Base-by-base conservation (phyloP, 805 yeast species). In the Blastobotrys chiropterorum region DNA sequence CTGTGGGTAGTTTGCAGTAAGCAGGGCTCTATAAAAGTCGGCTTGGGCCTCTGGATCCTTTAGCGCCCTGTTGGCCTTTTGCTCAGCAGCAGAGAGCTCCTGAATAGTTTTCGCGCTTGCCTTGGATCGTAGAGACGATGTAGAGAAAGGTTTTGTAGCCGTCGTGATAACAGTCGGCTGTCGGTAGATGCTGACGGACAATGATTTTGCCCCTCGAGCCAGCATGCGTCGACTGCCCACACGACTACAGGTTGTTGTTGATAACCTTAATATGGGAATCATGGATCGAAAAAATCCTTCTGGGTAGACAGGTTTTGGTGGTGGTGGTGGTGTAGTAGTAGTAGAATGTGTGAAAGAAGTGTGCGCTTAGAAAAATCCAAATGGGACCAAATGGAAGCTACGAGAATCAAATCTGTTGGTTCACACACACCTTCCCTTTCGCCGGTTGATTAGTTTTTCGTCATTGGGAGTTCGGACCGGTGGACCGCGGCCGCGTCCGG, bases 1-100 rank as follows among this genome's bases (percentile, higher is more conserved):
- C 62, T 90, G 96, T n/a, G 99, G 98, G 65, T 89, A 94, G 69
- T 87, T 86, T 51, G 92, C 78, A 53, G 79, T 79, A 57, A 94
- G 68, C 46, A 94, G 73, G 13, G 81, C 75, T 56, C 79, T 78
- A 72, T 94, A 94, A 62, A 94, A 92, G 51, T 80, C 83, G 1
- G 95, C 90, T 70, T 94, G 99, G 3, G 79, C 73, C 2, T 65
- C 70, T 1, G 97, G 78, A 67, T 87, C 85, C 46, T 74, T 68
- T 45, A 87, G 68, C 52, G 86, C 83, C 54, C 77, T 72, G 69
- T 94, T 94, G 42, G 99, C 99, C n/a, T 76, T 73, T 65, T 85
- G 89, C 68, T 94, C 99, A 64, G 82, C 78, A 26, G 50, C 40
- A 21, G 62, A 56, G 31, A 58, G 54, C 21, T 21, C 16, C 38